A percentile compares a stretch with the other conserved stretches of the same genome.
These are phyloP conservation scores for Diaporthe sp. DNA, from an alignment of 2,329 filamentous ascomycete genomes.

Conservation along the genomic window DNA sequence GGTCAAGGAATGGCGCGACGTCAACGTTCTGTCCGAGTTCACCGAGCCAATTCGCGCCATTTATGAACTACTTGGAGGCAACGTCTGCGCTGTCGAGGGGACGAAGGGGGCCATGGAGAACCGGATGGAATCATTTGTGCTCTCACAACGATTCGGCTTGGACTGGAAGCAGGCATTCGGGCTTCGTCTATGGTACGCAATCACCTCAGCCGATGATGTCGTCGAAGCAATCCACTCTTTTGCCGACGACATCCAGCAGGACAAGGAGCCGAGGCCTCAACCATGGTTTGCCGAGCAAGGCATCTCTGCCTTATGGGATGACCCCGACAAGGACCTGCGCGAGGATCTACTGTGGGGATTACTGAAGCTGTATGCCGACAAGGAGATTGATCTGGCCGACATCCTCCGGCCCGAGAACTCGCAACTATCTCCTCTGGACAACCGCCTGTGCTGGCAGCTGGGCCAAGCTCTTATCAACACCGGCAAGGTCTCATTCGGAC, in stretches of 20 bases:
- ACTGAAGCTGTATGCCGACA: conserved; percentile 82
- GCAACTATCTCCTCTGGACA: conserved; percentile 80
- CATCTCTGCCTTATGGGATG: conserved; percentile 71
- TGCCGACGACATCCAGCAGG: conserved; percentile 78
- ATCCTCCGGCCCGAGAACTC: conserved; percentile 83
- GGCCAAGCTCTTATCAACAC: conserved; percentile 74
- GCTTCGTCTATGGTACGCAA: conserved; percentile 90
- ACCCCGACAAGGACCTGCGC: conserved; percentile 68
- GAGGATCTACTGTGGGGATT: conserved; percentile 91
- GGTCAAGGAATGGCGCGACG: conserved; percentile 85
- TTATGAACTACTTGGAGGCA: conserved; percentile 91
- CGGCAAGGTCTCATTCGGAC: conserved; percentile 66
- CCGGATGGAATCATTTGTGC: conserved; percentile 82
- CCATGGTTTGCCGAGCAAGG: conserved; percentile 78
- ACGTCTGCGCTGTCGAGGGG: conserved; percentile 86
- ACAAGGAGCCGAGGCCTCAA: conserved; percentile 79
- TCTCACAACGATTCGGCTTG: conserved; percentile 86
- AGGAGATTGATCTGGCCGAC: conserved; percentile 72
- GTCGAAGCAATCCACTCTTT: conserved; percentile 81
- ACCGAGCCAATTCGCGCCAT: conserved; percentile 85
- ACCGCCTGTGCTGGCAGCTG: conserved; percentile 87
- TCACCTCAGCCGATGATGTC: conserved; percentile 76
- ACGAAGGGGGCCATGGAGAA: conserved; percentile 83
- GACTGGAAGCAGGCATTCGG: conserved; percentile 97
- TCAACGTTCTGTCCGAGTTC: conserved; percentile 90